These are phyloP conservation scores for Pleurotus tuoliensis DNA, from an alignment of 768 basidiomycete species.

Conservation along the genomic window DNA sequence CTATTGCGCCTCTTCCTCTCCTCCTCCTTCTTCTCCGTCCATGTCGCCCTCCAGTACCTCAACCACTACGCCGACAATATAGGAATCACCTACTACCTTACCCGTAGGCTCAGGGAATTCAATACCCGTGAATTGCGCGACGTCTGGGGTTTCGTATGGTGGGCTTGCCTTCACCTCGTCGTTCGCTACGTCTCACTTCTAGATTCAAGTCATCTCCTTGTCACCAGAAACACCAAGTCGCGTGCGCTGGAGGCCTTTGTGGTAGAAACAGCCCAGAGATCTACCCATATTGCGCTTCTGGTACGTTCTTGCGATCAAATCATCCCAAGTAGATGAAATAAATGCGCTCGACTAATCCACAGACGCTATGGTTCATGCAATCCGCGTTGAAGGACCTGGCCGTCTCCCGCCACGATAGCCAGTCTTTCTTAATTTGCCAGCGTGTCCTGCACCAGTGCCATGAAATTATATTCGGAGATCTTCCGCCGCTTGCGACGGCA, in stretches of 20 bases:
- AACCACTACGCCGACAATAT: constrained; percentile 81
- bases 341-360: constrained; percentile 12
- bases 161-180: constrained; percentile 16
- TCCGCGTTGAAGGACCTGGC: constrained; percentile 85
- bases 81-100: constrained; percentile 89
- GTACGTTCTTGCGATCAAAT: constrained; percentile 47
- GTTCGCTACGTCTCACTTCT: constrained; percentile 13
- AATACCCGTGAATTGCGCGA: constrained; percentile 71
- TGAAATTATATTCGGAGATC: constrained; percentile 93
- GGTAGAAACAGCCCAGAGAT: constrained; percentile 80
- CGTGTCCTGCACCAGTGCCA: constrained; percentile 88
- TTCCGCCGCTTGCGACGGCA: constrained; percentile 57
- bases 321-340: not conserved
- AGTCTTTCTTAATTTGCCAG: constrained; percentile 88
- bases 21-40: constrained; percentile 88
- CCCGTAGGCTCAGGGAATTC: constrained; percentile 64
- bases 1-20: constrained; percentile 91
- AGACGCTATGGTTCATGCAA: constrained; percentile 99
- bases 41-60: constrained; percentile 89
- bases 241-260: constrained; percentile 94
- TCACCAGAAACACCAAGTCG: constrained; percentile 89
- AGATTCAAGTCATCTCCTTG: constrained; percentile 78
- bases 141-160: constrained; percentile 91
- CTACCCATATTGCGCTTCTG: constrained; percentile 93
- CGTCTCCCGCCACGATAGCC: constrained; percentile 50